Percentiles rank a stretch among this genome's conserved stretches.
phyloP scores from a whole-genome alignment of 2,329 filamentous ascomycete genomes.

The Macrophomina tecta region DNA sequence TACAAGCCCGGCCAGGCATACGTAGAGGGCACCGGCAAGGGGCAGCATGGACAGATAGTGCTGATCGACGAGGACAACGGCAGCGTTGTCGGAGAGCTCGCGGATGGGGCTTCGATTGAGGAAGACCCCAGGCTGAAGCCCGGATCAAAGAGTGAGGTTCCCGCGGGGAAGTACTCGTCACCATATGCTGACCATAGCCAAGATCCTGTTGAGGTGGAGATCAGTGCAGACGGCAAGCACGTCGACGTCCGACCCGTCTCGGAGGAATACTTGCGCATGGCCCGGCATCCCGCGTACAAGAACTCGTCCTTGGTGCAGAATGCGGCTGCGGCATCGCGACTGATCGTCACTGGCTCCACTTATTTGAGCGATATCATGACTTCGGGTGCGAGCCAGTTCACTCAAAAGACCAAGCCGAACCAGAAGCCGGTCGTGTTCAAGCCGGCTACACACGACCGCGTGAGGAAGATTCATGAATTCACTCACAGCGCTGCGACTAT shows the following conservation, averaged over 20 bases:
- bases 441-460: slow-evolving; percentile 80
- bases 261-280: slow-evolving; percentile 74
- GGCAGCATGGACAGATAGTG: slow-evolving; percentile 75
- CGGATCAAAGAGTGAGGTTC: slow-evolving; percentile 82
- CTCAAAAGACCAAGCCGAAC: slow-evolving; percentile 77
- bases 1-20: slow-evolving; percentile 84
- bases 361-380: slow-evolving; percentile 80
- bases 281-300: slow-evolving; percentile 89
- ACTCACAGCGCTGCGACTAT: slow-evolving; percentile 79
- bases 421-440: slow-evolving; percentile 86
- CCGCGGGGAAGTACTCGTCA: slow-evolving; percentile 8
- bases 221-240: slow-evolving; percentile 71
- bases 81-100: slow-evolving; percentile 89
- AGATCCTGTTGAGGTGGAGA: slow-evolving; percentile 81
- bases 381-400: slow-evolving; percentile 78
- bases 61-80: slow-evolving; percentile 95
- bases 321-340: slow-evolving; percentile 83
- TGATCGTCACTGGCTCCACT: slow-evolving; percentile 87
- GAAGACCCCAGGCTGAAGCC: slow-evolving; percentile 77
- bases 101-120: slow-evolving; percentile 79
- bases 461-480: slow-evolving; percentile 88
- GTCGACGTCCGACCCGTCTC: slow-evolving; percentile 72
- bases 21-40: slow-evolving; percentile 50
- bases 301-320: slow-evolving; percentile 85
- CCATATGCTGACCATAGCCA: slow-evolving; percentile 34